Evolutionary conservation across 2,329 filamentous ascomycete genomes (phyloP), one percentile per base, ranked within the genome.

Genomic region (Chaetomiaceae sp.): DNA sequence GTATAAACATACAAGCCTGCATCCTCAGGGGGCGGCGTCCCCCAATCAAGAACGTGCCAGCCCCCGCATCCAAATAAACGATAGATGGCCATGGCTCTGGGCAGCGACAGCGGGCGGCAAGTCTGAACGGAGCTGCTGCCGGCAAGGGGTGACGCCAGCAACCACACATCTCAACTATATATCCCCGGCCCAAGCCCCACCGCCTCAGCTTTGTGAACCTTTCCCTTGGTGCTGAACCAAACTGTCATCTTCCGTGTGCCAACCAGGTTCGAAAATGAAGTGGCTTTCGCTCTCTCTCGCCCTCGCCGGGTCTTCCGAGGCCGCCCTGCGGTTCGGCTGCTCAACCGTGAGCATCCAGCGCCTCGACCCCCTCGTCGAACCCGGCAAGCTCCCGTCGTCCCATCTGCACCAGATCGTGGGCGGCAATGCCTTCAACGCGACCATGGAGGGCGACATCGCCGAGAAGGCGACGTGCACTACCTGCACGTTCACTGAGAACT

Each of bases 251-350:
- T n/a, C 16, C 18, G 14, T 23, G 5, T 27, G n/a, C 18, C 23
- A 30, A 36, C 14, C 11, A 20, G n/a, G 40, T 45, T 34, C 47
- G 16, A 42, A 32, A 10, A 53, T 52, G 49, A 52, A 52, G 49
- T 52, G 34, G 34, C 36, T 47, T n/a, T 34, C 42, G 6, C 34
- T 46, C 52, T 44, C 59, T 25, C 32, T 61, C 41, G 48, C 45
- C 29, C 48, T 62, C 29, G 47, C 54, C 38, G 57, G 55, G 30
- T 32, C 48, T 5, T 55, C 51, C 34, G 33, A 63, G 20, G 63
- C 63, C 16, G 63, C 61, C 14, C 59, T 65, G 13, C 63, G 63
- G 23, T 65, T 65, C 49, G 60, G 60, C 3, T 65, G 63, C 62
- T 65, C 63, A 40, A 64, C 61, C 5, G 48, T 65, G 48, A 65